phyloP scores from a whole-genome alignment of 139 green algal species.

The Chlamydomonas urium region DNA sequence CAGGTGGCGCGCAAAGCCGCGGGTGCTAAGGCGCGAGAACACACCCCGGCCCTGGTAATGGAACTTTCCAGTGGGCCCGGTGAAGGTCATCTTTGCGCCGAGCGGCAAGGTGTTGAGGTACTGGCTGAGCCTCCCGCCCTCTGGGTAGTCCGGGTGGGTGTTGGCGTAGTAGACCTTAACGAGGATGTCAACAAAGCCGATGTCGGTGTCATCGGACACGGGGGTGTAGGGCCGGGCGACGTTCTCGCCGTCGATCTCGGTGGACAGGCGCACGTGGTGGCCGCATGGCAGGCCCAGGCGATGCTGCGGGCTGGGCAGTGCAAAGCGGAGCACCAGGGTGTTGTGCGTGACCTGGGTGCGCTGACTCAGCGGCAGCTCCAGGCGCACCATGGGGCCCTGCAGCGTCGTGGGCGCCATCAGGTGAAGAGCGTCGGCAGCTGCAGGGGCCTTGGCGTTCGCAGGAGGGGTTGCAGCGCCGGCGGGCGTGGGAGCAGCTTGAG shows the following conservation, averaged over 20 bases:
- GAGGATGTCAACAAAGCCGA: constrained; percentile 91
- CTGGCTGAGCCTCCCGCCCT: constrained; percentile 75
- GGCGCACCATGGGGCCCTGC: too few relatives aligned
- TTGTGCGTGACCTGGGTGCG: constrained; percentile 76
- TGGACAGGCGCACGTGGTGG: constrained; percentile 90
- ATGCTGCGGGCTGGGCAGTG: constrained; percentile 73
- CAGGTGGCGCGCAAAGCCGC: constrained; percentile 47
- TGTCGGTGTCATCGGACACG: constrained; percentile 56
- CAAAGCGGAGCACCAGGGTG: constrained; percentile 77
- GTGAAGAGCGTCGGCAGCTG: too few relatives aligned
- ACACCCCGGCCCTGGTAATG: constrained; percentile 70
- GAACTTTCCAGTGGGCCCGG: constrained; percentile 89
- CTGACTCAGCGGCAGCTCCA: constrained; percentile 66
- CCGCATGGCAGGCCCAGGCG: constrained; percentile 77
- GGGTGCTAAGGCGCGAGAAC: constrained; percentile 55
- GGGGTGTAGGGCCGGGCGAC: constrained; percentile 91
- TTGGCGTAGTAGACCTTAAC: constrained; percentile 74
- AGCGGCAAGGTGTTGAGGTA: constrained; percentile 61
- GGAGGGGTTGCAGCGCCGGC: too few relatives aligned
- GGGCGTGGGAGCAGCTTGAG: too few relatives aligned
- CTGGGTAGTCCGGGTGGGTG: constrained; percentile 84
- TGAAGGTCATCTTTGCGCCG: constrained; percentile 85
- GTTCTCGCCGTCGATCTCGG: constrained; percentile 69
- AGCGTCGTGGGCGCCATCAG: too few relatives aligned
- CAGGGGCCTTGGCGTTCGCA: too few relatives aligned